Base-by-base conservation (phyloP, 495 filamentous ascomycete genomes). In the Xylaria longipes region DNA sequence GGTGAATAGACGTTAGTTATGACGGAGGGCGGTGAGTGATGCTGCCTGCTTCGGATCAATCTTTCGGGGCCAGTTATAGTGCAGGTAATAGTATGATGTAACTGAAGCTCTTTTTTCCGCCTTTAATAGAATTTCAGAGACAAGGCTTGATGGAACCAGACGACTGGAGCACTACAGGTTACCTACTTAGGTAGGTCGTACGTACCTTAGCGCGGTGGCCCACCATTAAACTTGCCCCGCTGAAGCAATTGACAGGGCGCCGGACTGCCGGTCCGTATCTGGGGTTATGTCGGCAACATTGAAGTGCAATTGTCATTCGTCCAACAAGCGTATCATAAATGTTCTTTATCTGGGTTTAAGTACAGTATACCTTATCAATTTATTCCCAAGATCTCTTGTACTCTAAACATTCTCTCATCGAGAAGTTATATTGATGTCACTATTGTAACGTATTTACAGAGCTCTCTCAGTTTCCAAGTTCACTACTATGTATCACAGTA, bases 41-140 rank as follows among this genome's bases (percentile, higher is more conserved):
- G 12, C 12, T 56, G 52, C 25, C 14, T 31, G 52, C 27, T 31
- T 56, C 50, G 4, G 25, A 6, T 29, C 5, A 3, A 12, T 41
- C 5, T 29, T 15, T 17, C 1, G 25, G 12, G 4, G 14, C 4
- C 3, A 6, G 25, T 7, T 50, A 50, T 54, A 54, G 11, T 11
- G 29, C 8, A 27, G 65, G 66, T 33, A 45, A 46, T 67, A 48
- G 48, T 74, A 77, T 77, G 75, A 77, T 75, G 75, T 77, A 77
- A 75, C 73, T 75, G 75, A 77, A 75, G 75, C 75, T 73, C 58
- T 56, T 52, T 65, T 57, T 35, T 12, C 25, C 37, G 9, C 61
- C 33, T 58, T n/a, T 60, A 37, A 12, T 37, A 37, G 31, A 65
- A 50, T 65, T 65, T 35, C 31, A 37, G 15, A 65, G 41, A 31